These are phyloP conservation scores for Aspergillus hortae DNA, from an alignment of 2,329 filamentous ascomycete genomes.

Conservation along the genomic window DNA sequence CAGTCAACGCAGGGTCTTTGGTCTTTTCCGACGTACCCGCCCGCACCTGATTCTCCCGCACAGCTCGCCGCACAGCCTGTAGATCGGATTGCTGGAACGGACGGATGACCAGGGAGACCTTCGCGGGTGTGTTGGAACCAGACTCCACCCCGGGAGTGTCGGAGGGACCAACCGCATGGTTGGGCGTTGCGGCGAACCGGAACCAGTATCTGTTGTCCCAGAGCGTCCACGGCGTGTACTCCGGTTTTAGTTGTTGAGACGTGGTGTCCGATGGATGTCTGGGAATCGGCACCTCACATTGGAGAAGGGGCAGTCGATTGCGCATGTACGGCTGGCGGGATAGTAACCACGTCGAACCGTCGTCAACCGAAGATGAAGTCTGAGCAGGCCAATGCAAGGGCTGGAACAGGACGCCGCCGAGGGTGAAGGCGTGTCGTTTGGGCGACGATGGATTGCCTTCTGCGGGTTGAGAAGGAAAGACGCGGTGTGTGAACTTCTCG, in stretches of 20 bases:
- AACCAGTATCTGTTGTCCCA: conserved; percentile 59
- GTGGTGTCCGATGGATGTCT: not conserved
- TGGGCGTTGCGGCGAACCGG: conserved; percentile 34
- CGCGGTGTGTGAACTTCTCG: conserved; percentile 32
- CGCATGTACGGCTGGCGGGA: conserved; percentile 37
- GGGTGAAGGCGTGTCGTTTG: conserved; percentile 41
- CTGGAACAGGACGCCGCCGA: conserved; percentile 49
- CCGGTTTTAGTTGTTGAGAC: not conserved
- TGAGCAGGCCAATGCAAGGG: conserved; percentile 26
- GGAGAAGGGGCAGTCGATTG: conserved; percentile 17
- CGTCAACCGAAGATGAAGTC: not conserved
- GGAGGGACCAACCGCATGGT: not conserved
- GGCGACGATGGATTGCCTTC: not conserved
- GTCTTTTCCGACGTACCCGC: not conserved
- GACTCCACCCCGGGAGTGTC: not conserved
- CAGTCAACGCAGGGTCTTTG: not conserved
- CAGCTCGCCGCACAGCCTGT: conserved; percentile 14
- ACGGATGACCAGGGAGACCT: conserved; percentile 37
- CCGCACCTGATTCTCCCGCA: not conserved
- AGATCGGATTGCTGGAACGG: conserved; percentile 34
- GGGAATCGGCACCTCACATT: not conserved
- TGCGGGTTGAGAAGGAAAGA: conserved; percentile 36
- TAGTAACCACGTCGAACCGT: conserved; percentile 34
- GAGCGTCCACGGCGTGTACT: conserved; percentile 33
- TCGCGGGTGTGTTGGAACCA: too few relatives aligned